Conservation (phyloP, 495 filamentous ascomycete genomes). For the Trypethelium eluteriae region DNA sequence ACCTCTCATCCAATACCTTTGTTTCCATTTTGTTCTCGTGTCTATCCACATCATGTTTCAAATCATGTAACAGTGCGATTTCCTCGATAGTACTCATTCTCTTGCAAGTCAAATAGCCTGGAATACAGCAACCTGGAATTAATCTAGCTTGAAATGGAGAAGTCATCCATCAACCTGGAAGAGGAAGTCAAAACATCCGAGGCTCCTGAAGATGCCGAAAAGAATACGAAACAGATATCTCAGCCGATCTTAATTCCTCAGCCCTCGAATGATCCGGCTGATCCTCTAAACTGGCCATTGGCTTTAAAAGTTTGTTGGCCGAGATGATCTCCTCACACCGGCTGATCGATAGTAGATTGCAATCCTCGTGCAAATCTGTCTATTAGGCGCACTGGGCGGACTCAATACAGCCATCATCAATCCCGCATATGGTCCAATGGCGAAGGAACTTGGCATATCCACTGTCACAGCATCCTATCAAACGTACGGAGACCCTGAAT, state of each 20-base stretch:
- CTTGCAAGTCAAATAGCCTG: too few species aligned
- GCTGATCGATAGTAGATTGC: conserved; percentile 3
- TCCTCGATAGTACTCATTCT: too few species aligned
- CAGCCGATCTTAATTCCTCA: background rate
- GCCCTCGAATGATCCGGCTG: background rate
- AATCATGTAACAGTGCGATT: too few species aligned
- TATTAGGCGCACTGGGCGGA: conserved; percentile 17
- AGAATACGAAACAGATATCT: background rate
- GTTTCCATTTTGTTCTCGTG: too few species aligned
- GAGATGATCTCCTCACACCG: background rate
- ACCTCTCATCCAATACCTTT: too few species aligned
- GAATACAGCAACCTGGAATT: background rate
- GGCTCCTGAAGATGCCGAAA: background rate
- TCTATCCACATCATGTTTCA: too few species aligned
- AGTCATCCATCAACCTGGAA: background rate
- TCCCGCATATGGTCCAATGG: conserved; percentile 19
- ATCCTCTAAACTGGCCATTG: conserved; percentile 14
- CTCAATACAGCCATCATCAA: conserved; percentile 23
- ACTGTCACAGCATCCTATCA: conserved; percentile 20
- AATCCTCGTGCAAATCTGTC: conserved; percentile 13
- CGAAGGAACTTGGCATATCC: conserved; percentile 18
- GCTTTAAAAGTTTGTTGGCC: background rate
- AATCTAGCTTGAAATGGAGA: background rate
- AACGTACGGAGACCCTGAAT: conserved; percentile 11
- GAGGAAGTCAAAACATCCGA: background rate